These are phyloP conservation scores for Fomitopsis palustris DNA, from an alignment of 1,284 basidiomycete genomes.

Conservation along the genomic window DNA sequence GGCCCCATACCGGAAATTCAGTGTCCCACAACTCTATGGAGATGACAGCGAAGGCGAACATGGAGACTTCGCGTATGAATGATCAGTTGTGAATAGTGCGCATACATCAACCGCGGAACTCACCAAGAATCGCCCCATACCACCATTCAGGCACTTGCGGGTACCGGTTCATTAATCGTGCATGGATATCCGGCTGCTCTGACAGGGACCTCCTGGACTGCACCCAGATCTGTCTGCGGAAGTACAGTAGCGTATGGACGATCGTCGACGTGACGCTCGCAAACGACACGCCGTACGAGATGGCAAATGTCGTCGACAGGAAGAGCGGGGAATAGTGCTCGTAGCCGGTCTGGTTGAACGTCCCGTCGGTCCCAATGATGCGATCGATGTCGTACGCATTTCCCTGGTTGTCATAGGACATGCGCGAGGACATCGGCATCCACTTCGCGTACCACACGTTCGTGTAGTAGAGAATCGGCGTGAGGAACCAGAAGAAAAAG, in stretches of 20 bases:
- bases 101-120: constrained; percentile 37
- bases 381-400: constrained; percentile 46
- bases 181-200: constrained; percentile 65
- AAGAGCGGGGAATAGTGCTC: constrained; percentile 56
- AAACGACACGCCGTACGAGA: constrained; percentile 59
- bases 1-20: constrained; percentile 63
- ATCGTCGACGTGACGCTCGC: constrained; percentile 52
- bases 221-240: constrained; percentile 54
- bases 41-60: constrained; percentile 63
- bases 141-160: constrained; percentile 62
- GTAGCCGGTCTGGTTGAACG: constrained; percentile 50
- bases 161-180: constrained; percentile 56
- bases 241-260: constrained; percentile 56
- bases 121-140: constrained; percentile 46
- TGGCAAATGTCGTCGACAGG: constrained; percentile 51
- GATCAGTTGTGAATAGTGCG: no score
- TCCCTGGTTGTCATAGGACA: constrained; percentile 40
- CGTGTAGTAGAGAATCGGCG: constrained; percentile 50
- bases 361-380: constrained; percentile 41
- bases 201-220: constrained; percentile 41
- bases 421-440: constrained; percentile 32
- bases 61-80: constrained; percentile 28
- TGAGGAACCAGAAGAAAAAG: constrained; percentile 54
- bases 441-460: constrained; percentile 39
- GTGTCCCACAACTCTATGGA: constrained; percentile 69